Conservation (phyloP, 257 asterid genomes). For the Gentiana straminea region DNA sequence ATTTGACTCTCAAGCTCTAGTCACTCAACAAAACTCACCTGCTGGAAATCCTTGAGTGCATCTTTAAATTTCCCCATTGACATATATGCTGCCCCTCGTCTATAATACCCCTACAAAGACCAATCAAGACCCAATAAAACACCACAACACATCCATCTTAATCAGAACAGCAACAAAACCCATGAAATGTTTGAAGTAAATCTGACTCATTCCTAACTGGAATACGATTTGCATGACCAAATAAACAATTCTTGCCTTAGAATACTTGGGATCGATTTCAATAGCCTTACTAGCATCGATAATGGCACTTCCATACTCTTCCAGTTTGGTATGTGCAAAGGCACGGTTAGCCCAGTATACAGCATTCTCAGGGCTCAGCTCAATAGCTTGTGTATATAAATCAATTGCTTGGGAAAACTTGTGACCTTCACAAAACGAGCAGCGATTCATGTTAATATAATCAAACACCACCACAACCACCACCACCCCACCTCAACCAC, state of each 20-base stretch:
- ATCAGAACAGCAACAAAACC: neutral
- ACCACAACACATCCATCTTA: conserved; percentile 5
- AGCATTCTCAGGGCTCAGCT: conserved; percentile 50
- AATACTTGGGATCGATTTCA: conserved; percentile 79
- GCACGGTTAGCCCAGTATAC: conserved; percentile 99
- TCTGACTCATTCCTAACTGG: too few species aligned
- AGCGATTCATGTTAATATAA: neutral
- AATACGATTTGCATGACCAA: neutral
- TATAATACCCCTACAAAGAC: conserved; percentile 71
- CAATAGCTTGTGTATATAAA: conserved; percentile 87
- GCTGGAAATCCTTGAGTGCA: conserved; percentile 91
- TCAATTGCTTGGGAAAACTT: conserved; percentile 90
- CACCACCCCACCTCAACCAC: too few species aligned
- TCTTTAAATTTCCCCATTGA: conserved; percentile 96
- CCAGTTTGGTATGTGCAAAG: conserved; percentile 87
- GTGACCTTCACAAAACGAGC: conserved; percentile 42
- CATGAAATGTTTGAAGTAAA: too few species aligned
- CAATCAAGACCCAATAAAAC: conserved; percentile 6
- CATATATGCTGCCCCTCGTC: conserved; percentile 91
- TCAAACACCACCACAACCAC: too few species aligned
- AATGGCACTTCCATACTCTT: conserved; percentile 97
- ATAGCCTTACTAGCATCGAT: conserved; percentile 77
- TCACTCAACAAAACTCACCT: conserved; percentile 30
- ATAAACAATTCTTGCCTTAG: conserved; percentile 44
- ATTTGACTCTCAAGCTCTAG: neutral